Conservation (phyloP, 352 stramenopile species). For the Saprolegnia diclina region DNA sequence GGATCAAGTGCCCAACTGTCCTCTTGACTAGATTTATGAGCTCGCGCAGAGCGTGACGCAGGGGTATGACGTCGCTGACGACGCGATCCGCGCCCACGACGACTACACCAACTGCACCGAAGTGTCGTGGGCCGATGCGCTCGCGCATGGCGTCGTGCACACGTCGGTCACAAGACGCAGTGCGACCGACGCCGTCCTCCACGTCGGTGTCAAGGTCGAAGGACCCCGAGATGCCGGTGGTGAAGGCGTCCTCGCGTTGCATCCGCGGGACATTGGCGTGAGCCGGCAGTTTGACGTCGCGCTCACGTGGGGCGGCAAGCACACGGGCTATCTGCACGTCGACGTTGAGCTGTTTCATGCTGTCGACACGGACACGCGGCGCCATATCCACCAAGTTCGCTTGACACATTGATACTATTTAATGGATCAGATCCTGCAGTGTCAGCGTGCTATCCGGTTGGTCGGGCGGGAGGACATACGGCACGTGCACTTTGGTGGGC, state of each 20-base stretch:
- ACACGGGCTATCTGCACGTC: conserved; percentile 52
- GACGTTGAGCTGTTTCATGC: conserved; percentile 34
- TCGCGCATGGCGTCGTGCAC: conserved; percentile 58
- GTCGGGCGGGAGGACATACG: background rate
- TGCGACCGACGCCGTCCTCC: conserved; percentile 32
- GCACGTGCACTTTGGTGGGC: background rate
- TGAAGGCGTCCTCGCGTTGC: conserved; percentile 8
- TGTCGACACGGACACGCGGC: background rate
- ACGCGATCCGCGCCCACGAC: background rate
- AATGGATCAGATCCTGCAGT: conserved; percentile 4
- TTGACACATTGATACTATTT: conserved; percentile 7
- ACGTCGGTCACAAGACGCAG: conserved; percentile 48
- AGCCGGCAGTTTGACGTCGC: conserved; percentile 61
- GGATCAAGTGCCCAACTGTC: no score
- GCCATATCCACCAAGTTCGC: background rate
- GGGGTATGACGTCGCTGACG: background rate
- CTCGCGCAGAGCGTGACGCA: conserved; percentile 10
- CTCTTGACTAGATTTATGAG: conserved; percentile 7
- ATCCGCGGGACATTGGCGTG: background rate
- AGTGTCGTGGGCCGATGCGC: conserved; percentile 43
- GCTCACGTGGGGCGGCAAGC: conserved; percentile 66
- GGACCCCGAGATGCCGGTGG: background rate
- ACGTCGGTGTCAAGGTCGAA: conserved; percentile 32
- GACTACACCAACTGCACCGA: conserved; percentile 35
- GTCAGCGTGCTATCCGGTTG: background rate